Percentiles rank a stretch among this genome's conserved stretches.
phyloP scores from a whole-genome alignment of 2,329 filamentous ascomycete species.

The Cladophialophora immunda region DNA sequence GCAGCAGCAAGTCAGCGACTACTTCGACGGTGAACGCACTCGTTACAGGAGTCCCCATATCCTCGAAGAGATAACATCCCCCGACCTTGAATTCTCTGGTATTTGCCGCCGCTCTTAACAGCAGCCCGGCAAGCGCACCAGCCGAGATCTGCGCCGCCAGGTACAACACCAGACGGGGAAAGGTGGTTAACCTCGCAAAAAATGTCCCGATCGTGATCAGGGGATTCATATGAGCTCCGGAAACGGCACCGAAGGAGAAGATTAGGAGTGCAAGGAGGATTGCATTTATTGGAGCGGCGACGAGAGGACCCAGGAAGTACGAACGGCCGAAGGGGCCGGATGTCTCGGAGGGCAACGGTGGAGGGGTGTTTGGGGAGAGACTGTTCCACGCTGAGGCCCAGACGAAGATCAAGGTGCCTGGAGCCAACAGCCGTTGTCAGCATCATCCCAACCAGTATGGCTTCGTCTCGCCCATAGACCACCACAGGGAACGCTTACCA shows the following conservation, averaged over 20 bases:
- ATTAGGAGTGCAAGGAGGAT: slow-evolving; percentile 59
- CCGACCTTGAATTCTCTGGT: slow-evolving; percentile 47
- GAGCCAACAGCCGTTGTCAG: neutral
- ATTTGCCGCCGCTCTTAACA: slow-evolving; percentile 51
- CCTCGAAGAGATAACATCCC: slow-evolving; percentile 51
- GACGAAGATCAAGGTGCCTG: slow-evolving; percentile 42
- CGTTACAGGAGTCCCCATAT: slow-evolving; percentile 45
- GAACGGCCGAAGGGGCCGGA: slow-evolving; percentile 44
- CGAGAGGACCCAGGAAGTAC: slow-evolving; percentile 44
- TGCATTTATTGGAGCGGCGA: slow-evolving; percentile 52
- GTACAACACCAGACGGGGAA: slow-evolving; percentile 60
- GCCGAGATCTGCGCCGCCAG: slow-evolving; percentile 57
- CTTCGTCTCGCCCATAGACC: neutral
- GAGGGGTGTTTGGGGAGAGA: slow-evolving; percentile 28
- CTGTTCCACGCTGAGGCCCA: slow-evolving; percentile 40
- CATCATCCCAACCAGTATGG: neutral
- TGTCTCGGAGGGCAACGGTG: slow-evolving; percentile 30
- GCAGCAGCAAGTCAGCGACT: slow-evolving; percentile 54
- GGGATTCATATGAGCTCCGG: slow-evolving; percentile 64
- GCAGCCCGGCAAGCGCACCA: slow-evolving; percentile 54
- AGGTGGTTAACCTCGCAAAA: slow-evolving; percentile 58
- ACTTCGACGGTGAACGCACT: slow-evolving; percentile 60
- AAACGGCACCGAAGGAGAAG: slow-evolving; percentile 58
- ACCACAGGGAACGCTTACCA: slow-evolving; percentile 37
- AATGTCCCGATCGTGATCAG: slow-evolving; percentile 63